Base-by-base conservation (phyloP, 495 filamentous ascomycete species). In the Hypoxylon subgilvum region DNA sequence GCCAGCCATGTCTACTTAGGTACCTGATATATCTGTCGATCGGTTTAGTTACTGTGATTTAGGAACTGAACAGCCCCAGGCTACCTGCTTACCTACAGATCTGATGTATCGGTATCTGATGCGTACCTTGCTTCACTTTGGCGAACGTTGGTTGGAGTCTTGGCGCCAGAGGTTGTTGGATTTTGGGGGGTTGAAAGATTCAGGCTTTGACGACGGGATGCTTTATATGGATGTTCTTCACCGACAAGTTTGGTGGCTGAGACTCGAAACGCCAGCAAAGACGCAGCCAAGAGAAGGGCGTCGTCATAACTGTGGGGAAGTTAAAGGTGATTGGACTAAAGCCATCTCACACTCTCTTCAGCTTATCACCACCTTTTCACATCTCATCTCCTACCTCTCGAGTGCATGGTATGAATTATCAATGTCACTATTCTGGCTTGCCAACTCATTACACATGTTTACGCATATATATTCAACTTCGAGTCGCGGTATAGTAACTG, bases 1-100 rank as follows among this genome's bases (percentile, higher is more conserved):
- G 38, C 61, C 69, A 31, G 66, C 68, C 70, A 72, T 72, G 38
- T 50, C 39, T 17, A 16, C 14, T 38, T 43, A 8, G 3, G 23
- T 27, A 27, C 23, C n/a, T n/a, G n/a, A n/a, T n/a, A n/a, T n/a
- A n/a, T n/a, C n/a, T n/a, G n/a, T n/a, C n/a, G n/a, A n/a, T n/a
- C n/a, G 31, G 31, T 35, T 35, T 6, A n/a, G 9, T 13, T 35
- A n/a, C 18, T 17, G 7, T 38, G n/a, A 13, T 38, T 16, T 35
- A 12, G 3, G 31, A 6, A 12, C 12, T 35, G 4, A n/a, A 12
- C 12, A n/a, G 31, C 7, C 13, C 13, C 12, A 3, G 31, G 31
- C 13, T 30, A 30, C 27, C 27, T 30, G 5, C 27, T 30, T 35
- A 13, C 44, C 9, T 42, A 57, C 53, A 8, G 30, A 17, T 42